These are phyloP conservation scores for Vigna unguiculata DNA, from an alignment of 306 rosid genomes.

Conservation along the genomic window DNA sequence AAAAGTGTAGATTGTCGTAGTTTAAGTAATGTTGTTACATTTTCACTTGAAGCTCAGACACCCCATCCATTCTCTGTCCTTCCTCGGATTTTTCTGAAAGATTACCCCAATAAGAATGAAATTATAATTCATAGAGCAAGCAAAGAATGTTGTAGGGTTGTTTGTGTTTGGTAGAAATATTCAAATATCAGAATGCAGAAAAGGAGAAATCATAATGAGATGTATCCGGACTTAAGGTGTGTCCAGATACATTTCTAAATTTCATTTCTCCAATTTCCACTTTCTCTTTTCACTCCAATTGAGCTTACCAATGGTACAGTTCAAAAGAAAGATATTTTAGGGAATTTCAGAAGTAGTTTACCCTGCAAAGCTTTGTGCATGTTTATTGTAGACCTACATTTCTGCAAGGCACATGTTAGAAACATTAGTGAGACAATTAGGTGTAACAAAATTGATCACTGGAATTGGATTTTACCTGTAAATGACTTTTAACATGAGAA, in stretches of 20 bases:
- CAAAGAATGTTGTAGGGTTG: not conserved
- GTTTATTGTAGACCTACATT: slow-evolving; percentile 48
- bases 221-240: not conserved
- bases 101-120: not conserved
- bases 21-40: slow-evolving; percentile 41
- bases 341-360: slow-evolving; percentile 32
- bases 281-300: not conserved
- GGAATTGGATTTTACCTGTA: slow-evolving; percentile 50
- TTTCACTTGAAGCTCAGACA: slow-evolving; percentile 51
- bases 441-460: not conserved
- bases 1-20: slow-evolving; percentile 12
- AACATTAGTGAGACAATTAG: slow-evolving; percentile 7
- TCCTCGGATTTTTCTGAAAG: slow-evolving; percentile 48
- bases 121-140: not conserved
- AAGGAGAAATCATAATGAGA: not conserved
- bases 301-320: not conserved
- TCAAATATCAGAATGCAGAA: slow-evolving; percentile 14
- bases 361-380: slow-evolving; percentile 46
- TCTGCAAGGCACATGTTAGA: slow-evolving; percentile 46
- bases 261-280: slow-evolving; percentile 1
- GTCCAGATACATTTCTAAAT: not conserved
- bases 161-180: not conserved
- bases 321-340: not conserved
- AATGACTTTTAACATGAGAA: slow-evolving; percentile 61
- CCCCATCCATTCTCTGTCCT: slow-evolving; percentile 40